Evolutionary conservation across 1,284 basidiomycete genomes (phyloP).

Genomic region (Melanopsichium pennsylvanicum): DNA sequence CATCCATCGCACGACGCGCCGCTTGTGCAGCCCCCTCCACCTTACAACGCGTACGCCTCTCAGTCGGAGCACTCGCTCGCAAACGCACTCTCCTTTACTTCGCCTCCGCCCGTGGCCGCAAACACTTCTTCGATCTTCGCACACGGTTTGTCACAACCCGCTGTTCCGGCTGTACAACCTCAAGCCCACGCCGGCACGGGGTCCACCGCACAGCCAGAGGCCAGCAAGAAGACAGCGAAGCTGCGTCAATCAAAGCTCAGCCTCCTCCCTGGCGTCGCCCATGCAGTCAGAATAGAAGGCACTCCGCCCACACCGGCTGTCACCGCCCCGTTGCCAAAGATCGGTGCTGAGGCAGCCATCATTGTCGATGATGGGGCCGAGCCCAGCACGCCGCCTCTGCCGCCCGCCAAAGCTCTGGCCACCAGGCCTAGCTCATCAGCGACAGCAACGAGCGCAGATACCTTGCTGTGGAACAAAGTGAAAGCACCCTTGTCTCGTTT

Average conservation of each 20-base stretch:
- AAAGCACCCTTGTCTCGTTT: constrained; percentile 14
- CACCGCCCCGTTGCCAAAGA: background rate
- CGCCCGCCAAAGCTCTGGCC: constrained; percentile 22
- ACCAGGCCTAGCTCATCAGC: too few species aligned
- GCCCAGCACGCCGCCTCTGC: constrained; percentile 32
- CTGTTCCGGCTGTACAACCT: background rate
- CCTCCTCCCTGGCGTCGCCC: constrained; percentile 12
- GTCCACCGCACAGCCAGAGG: background rate
- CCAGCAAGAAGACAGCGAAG: constrained; percentile 9
- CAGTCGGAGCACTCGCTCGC: constrained; percentile 21
- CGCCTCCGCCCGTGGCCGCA: background rate
- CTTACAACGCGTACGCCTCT: background rate
- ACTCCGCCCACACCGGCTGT: background rate
- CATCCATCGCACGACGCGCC: background rate
- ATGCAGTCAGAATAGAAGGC: constrained; percentile 4
- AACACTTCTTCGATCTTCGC: background rate
- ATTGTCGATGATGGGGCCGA: constrained; percentile 3
- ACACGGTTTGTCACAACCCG: constrained; percentile 1
- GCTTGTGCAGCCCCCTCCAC: background rate
- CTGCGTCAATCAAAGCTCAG: constrained; percentile 24
- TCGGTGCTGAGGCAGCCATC: background rate
- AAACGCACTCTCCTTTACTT: constrained; percentile 15
- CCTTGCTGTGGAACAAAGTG: constrained; percentile 9
- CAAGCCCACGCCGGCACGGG: background rate
- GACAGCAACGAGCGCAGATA: background rate